phyloP scores from a whole-genome alignment of 805 yeast species.

The Candida pseudoglaebosa region DNA sequence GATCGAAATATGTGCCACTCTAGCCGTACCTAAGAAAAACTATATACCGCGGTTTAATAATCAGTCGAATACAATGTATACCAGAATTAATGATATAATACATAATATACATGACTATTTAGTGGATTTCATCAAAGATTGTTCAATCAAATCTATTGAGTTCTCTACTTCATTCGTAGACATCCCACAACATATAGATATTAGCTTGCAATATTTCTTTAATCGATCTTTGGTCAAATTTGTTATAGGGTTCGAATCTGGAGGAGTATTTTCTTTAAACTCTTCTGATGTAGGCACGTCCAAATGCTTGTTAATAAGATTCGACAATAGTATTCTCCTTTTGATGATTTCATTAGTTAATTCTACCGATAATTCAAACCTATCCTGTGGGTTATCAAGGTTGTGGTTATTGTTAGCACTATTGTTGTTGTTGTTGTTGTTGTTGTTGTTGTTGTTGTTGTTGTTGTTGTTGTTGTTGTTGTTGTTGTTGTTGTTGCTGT shows the following conservation, averaged over 20 bases:
- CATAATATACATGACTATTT: constrained; percentile 5
- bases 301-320: constrained; percentile 17
- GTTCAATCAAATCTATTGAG: constrained; percentile 41
- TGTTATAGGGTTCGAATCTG: neutral
- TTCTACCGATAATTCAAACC: constrained; percentile 19
- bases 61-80: no score
- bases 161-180: constrained; percentile 35
- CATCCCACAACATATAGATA: constrained; percentile 43
- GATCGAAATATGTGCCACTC: no score
- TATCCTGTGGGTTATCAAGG: constrained; percentile 9
- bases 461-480: neutral
- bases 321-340: constrained; percentile 14
- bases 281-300: constrained; percentile 20
- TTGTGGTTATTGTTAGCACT: no score
- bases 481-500: neutral
- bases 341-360: constrained; percentile 25
- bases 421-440: no score
- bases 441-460: neutral
- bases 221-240: constrained; percentile 8
- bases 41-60: no score
- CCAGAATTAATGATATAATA: no score
- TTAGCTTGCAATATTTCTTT: constrained; percentile 37
- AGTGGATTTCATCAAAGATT: constrained; percentile 27
- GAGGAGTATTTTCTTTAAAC: constrained; percentile 14
- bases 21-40: no score